These are phyloP conservation scores for Microthyrium microscopicum DNA, from an alignment of 2,329 filamentous ascomycete genomes.

Conservation along the genomic window DNA sequence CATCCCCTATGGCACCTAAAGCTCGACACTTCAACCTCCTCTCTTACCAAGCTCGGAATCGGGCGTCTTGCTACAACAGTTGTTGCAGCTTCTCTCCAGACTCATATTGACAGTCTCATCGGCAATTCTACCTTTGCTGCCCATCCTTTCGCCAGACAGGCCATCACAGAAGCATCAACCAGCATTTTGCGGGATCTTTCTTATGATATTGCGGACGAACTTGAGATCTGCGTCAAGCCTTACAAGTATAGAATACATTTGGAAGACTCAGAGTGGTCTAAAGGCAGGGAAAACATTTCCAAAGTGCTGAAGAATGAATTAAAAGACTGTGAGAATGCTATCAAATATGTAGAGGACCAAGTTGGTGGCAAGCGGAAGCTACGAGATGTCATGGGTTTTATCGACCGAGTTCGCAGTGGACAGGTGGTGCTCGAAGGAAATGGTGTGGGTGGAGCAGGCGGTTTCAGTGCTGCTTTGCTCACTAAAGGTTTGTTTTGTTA, in stretches of 20 bases:
- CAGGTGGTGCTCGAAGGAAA: conserved; percentile 76
- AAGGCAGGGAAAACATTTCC: conserved; percentile 68
- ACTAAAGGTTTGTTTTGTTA: conserved; percentile 45
- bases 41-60: conserved; percentile 85
- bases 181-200: conserved; percentile 86
- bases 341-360: conserved; percentile 56
- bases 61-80: conserved; percentile 84
- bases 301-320: conserved; percentile 76
- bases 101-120: conserved; percentile 65
- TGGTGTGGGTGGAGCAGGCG: conserved; percentile 69
- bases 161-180: conserved; percentile 81
- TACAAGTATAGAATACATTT: conserved; percentile 98
- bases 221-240: conserved; percentile 97
- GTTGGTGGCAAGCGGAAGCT: conserved; percentile 75
- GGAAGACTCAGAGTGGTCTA: conserved; percentile 73
- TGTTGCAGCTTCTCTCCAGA: conserved; percentile 73
- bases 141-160: conserved; percentile 81
- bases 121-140: conserved; percentile 67
- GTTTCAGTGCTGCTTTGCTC: conserved; percentile 80
- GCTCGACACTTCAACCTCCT: conserved; percentile 78
- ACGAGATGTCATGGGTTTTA: conserved; percentile 75
- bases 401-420: conserved; percentile 77
- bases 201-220: conserved; percentile 92
- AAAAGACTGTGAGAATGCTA: conserved; percentile 62
- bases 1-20: conserved; percentile 88